phyloP scores from a whole-genome alignment of 179 eudicot genomes.

The Silene coronaria region DNA sequence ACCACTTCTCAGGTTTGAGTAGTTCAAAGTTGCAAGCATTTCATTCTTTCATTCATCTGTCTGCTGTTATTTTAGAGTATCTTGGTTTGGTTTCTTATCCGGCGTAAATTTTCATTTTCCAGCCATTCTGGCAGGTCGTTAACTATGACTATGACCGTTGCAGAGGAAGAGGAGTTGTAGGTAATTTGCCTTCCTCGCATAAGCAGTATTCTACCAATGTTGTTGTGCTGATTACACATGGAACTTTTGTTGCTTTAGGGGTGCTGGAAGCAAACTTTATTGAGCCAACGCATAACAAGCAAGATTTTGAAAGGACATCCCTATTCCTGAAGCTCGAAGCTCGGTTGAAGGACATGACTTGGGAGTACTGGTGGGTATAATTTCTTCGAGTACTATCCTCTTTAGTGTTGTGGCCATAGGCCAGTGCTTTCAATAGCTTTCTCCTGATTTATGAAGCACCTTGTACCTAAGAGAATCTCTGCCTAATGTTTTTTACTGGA shows the following conservation, averaged over 20 bases:
- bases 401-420: constrained; percentile 8
- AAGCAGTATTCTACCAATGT: background rate
- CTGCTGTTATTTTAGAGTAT: background rate
- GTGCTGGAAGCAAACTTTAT: constrained; percentile 83
- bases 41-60: background rate
- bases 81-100: constrained; percentile 11
- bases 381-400: background rate
- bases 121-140: constrained; percentile 91
- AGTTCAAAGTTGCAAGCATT: background rate
- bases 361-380: constrained; percentile 79
- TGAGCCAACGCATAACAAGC: constrained; percentile 89
- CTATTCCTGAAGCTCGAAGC: constrained; percentile 80
- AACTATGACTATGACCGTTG: constrained; percentile 31
- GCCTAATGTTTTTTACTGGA: background rate
- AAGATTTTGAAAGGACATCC: constrained; percentile 91
- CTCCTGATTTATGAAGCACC: background rate
- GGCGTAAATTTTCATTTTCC: constrained; percentile 29
- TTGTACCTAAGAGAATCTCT: background rate
- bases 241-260: constrained; percentile 34
- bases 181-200: constrained; percentile 34
- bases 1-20: background rate
- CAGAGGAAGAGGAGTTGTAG: constrained; percentile 94
- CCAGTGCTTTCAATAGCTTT: background rate
- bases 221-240: background rate
- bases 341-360: constrained; percentile 85